These are phyloP conservation scores for Amyloporia xantha DNA, from an alignment of 768 basidiomycete species.

Conservation along the genomic window DNA sequence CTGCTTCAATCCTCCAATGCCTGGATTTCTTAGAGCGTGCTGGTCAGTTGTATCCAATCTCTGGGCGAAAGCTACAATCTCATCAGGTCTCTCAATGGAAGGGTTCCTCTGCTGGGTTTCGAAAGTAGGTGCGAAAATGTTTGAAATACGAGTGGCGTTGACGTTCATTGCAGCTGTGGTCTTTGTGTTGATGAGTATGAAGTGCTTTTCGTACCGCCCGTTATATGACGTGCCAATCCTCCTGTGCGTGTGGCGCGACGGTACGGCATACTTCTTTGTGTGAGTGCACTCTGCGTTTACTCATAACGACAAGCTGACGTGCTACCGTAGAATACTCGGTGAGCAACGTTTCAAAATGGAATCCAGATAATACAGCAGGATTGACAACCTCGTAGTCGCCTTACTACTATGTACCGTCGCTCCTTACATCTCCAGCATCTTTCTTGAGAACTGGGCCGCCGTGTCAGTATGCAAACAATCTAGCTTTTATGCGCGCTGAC, in stretches of 20 bases:
- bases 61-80: not conserved
- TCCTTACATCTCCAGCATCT: not conserved
- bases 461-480: conserved; percentile 5
- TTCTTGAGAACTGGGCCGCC: not conserved
- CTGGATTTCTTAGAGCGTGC: not conserved
- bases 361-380: not conserved
- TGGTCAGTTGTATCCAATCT: conserved; percentile 6
- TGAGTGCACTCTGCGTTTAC: conserved; percentile 8
- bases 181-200: conserved; percentile 10
- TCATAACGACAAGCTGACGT: not conserved
- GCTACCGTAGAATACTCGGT: conserved; percentile 8
- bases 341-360: not conserved
- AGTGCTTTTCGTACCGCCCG: conserved; percentile 13
- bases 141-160: not conserved
- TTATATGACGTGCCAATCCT: conserved; percentile 10
- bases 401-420: conserved; percentile 7
- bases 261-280: conserved; percentile 12
- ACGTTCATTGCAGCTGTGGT: conserved; percentile 7
- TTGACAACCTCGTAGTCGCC: not conserved
- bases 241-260: conserved; percentile 11
- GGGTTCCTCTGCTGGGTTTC: conserved; percentile 10
- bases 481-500: not conserved
- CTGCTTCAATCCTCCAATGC: conserved; percentile 2
- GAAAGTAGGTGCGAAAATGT: conserved; percentile 10
- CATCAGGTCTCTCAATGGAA: not conserved